Evolutionary conservation across 257 asterid species (phyloP), one percentile per base, ranked within the genome.

Genomic region (Penstemon newberryi): DNA sequence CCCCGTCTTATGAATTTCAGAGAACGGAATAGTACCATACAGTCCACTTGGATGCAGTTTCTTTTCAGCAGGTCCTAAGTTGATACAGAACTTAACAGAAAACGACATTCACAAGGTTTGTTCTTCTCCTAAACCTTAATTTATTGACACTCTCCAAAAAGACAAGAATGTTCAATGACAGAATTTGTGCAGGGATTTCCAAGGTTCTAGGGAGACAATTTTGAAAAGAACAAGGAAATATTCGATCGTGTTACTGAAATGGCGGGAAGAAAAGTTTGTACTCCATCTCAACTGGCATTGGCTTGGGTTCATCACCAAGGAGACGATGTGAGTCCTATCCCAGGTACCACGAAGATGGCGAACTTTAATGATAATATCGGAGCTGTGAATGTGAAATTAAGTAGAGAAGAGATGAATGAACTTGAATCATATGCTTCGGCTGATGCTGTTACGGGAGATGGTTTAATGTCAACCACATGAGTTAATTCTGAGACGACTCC

Each of bases 11-110:
- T 55, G 65, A 12, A 15, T 67, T 77, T 66, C 83, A 83, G 88
- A 65, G 83, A 83, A 70, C 88, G 85, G 83, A 38, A 77, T 83
- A 56, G 85, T 83, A 33, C 76, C 88, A 39, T 75, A 83, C 70
- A 83, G 85, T 80, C 85, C 88, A 25, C 87, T 83, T n/a, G 87
- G 83, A 8, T 73, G 81, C 2, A 85, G 87, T 18, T 83, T 83
- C 80, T 70, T 83, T 18, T 75, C 87, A 36, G 55, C 71, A 0
- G 87, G 85, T 9, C 76, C 78, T 4, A 65, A 63, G 12, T 66
- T 80, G 69, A 36, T 70, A 8, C 75, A 83, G 66, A 80, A 69
- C 69, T 63, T 80, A 33, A 9, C 76, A 8, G 81, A 80, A 50
- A 75, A 80, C 2, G 88, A 83, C 73, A 25, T 7, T 25, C 77